Evolutionary conservation across 2,329 filamentous ascomycete species (phyloP).

Genomic region (Aspergillus puulaauensis): DNA sequence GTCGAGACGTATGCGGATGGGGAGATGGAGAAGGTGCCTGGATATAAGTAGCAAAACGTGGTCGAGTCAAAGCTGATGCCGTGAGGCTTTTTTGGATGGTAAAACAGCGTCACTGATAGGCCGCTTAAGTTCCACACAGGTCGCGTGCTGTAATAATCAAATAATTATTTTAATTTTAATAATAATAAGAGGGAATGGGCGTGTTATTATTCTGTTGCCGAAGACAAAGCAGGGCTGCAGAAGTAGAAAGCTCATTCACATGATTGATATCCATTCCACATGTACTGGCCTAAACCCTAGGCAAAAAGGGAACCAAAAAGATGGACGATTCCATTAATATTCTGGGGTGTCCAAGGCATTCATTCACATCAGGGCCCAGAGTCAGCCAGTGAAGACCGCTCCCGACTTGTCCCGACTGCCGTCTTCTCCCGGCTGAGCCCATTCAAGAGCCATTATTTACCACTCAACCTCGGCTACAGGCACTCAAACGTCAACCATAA

Average conservation of each 20-base stretch:
- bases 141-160: not conserved
- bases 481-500: too few relatives aligned
- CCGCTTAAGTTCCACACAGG: conserved; percentile 4
- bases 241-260: not conserved
- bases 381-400: not conserved
- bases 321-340: not conserved
- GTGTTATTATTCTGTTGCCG: too few relatives aligned
- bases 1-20: too few relatives aligned
- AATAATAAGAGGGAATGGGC: too few relatives aligned
- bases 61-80: conserved; percentile 8
- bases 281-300: not conserved
- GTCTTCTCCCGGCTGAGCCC: conserved; percentile 10
- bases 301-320: not conserved
- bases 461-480: not conserved
- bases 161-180: not conserved
- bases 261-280: not conserved
- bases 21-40: not conserved
- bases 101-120: conserved; percentile 2
- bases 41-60: conserved; percentile 5
- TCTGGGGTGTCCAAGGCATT: too few relatives aligned
- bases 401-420: not conserved
- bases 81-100: conserved; percentile 8
- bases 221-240: not conserved
- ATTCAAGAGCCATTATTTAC: not conserved
- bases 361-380: too few relatives aligned